A percentile compares a stretch with the other conserved stretches of the same genome.
These are phyloP conservation scores for Cladobotryum protrusum DNA, from an alignment of 2,329 filamentous ascomycete genomes.

Conservation along the genomic window DNA sequence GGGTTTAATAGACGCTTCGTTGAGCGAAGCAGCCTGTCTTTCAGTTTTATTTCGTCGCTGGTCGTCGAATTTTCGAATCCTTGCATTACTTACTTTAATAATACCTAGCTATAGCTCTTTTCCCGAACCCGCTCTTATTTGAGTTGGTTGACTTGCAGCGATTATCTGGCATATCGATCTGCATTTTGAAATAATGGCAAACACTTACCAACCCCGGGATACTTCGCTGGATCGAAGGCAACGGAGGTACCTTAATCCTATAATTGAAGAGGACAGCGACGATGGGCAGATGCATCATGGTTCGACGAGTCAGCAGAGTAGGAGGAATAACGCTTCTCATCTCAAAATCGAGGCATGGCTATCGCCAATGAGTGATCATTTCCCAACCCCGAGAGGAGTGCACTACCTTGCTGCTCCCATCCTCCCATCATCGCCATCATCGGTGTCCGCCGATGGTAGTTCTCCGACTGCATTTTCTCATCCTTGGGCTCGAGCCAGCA, in stretches of 20 bases:
- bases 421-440: constrained; percentile 55
- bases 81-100: constrained; percentile 1
- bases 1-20: constrained; percentile 33
- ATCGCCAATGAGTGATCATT: constrained; percentile 56
- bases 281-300: constrained; percentile 23
- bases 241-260: constrained; percentile 54
- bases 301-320: constrained; percentile 17
- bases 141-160: neutral
- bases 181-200: constrained; percentile 39
- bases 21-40: constrained; percentile 40
- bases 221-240: constrained; percentile 52
- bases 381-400: constrained; percentile 64
- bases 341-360: constrained; percentile 54
- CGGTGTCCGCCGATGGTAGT: constrained; percentile 44
- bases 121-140: neutral
- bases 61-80: constrained; percentile 24
- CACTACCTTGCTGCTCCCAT: constrained; percentile 59
- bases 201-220: constrained; percentile 39
- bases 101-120: constrained; percentile 14
- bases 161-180: constrained; percentile 28
- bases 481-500: constrained; percentile 58
- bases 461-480: constrained; percentile 52
- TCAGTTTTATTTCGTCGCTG: constrained; percentile 31
- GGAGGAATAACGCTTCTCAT: constrained; percentile 29
- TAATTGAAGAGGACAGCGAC: constrained; percentile 53